phyloP scores from a whole-genome alignment of 768 basidiomycete species.

The Pleurotus cornucopiae region DNA sequence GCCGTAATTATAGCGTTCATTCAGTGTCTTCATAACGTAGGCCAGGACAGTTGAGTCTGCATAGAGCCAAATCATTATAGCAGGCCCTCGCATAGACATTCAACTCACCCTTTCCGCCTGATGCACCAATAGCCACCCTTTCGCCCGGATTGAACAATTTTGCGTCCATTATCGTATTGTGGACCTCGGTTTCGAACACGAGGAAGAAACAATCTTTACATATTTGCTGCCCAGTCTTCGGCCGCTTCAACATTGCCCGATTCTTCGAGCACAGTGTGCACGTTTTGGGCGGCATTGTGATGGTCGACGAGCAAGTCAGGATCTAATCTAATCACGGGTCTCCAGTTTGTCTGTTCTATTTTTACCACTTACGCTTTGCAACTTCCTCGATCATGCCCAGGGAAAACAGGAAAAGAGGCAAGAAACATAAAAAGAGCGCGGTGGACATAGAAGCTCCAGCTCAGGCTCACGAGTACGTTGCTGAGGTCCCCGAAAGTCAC shows the following conservation, averaged over 20 bases:
- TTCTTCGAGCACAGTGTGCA: slow-evolving; percentile 76
- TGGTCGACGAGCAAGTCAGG: not conserved
- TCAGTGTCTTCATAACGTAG: slow-evolving; percentile 93
- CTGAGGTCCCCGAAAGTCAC: slow-evolving; percentile 12
- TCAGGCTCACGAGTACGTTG: slow-evolving; percentile 11
- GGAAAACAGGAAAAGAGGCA: slow-evolving; percentile 73
- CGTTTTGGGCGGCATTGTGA: slow-evolving; percentile 68
- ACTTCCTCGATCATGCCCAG: slow-evolving; percentile 51
- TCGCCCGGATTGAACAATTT: slow-evolving; percentile 85
- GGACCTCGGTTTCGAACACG: slow-evolving; percentile 97
- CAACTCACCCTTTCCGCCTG: slow-evolving; percentile 88
- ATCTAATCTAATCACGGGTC: not conserved
- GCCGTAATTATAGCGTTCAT: slow-evolving; percentile 91
- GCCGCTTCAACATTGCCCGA: slow-evolving; percentile 86
- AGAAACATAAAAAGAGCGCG: slow-evolving; percentile 57
- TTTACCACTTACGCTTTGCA: not conserved
- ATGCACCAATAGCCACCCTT: slow-evolving; percentile 94
- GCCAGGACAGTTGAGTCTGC: slow-evolving; percentile 97
- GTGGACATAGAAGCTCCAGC: slow-evolving; percentile 17
- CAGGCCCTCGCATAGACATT: not conserved
- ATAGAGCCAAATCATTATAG: slow-evolving; percentile 8
- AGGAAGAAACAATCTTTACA: slow-evolving; percentile 95
- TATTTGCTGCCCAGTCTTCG: slow-evolving; percentile 96
- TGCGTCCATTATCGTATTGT: slow-evolving; percentile 87
- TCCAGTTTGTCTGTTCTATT: not conserved